Conservation (phyloP, 2,329 filamentous ascomycete species). For the Apiospora phragmitis region DNA sequence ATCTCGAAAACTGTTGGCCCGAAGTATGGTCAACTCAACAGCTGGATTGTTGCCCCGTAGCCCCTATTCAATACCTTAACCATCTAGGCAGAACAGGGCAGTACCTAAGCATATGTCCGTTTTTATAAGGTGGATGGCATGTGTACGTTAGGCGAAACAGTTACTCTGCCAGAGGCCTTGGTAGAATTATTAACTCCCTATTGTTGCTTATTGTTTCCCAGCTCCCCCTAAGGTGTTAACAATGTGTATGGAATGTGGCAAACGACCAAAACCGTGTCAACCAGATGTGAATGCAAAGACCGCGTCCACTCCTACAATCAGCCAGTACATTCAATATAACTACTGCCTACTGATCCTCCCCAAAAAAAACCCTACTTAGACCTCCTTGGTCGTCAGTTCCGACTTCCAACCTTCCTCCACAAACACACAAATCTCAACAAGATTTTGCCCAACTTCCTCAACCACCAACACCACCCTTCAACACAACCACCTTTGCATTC, state of each 20-base stretch:
- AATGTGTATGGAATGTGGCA: too few species aligned
- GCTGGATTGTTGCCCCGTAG: background rate
- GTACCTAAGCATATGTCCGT: background rate
- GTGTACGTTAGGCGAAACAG: background rate
- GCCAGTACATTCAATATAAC: background rate
- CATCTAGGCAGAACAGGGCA: background rate
- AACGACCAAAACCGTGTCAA: background rate
- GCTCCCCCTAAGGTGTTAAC: background rate
- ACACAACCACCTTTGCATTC: background rate
- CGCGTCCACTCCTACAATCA: background rate
- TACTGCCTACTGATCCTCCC: background rate
- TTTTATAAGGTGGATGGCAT: background rate
- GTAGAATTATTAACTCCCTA: background rate
- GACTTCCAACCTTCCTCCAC: background rate
- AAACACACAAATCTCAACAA: background rate
- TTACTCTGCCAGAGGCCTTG: background rate
- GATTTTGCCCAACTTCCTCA: background rate
- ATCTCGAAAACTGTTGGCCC: background rate
- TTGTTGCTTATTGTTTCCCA: background rate
- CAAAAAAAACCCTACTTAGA: background rate
- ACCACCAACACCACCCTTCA: background rate
- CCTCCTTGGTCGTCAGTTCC: background rate
- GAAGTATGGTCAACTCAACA: background rate
- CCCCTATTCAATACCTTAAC: background rate
- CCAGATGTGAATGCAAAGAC: background rate